Evolutionary conservation across 1,284 basidiomycete genomes (phyloP).

Genomic region (Leccinum huronense): DNA sequence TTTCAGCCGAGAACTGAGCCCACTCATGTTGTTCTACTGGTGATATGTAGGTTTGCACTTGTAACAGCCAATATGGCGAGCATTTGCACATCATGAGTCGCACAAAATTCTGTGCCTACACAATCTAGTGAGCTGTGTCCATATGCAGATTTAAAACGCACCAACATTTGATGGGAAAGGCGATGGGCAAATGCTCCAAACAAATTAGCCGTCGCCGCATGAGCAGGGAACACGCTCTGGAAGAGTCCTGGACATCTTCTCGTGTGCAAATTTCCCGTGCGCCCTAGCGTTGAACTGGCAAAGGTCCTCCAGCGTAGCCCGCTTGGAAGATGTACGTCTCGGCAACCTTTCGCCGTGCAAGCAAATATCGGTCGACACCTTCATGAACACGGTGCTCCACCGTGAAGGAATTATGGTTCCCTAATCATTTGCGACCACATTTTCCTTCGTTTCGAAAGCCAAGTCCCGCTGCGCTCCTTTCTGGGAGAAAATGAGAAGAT

Average conservation of each 20-base stretch:
- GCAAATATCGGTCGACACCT: constrained; percentile 53
- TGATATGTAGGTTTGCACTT: constrained; percentile 40
- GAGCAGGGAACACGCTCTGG: constrained; percentile 47
- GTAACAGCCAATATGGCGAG: constrained; percentile 70
- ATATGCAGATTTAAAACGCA: constrained; percentile 14
- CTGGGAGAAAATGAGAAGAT: constrained; percentile 62
- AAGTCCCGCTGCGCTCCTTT: constrained; percentile 41
- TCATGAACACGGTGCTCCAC: constrained; percentile 66
- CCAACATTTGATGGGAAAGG: constrained; percentile 48
- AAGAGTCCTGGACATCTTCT: constrained; percentile 69
- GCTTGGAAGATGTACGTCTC: constrained; percentile 58
- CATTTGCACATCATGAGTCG: constrained; percentile 75
- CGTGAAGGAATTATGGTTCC: constrained; percentile 43
- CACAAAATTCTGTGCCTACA: constrained; percentile 58
- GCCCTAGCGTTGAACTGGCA: constrained; percentile 64
- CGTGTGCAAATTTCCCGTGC: constrained; percentile 66
- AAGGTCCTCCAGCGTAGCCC: constrained; percentile 43
- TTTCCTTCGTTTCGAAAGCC: constrained; percentile 31
- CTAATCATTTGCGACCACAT: constrained; percentile 17
- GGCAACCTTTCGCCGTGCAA: constrained; percentile 63
- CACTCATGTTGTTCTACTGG: constrained; percentile 31
- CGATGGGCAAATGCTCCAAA: constrained; percentile 34
- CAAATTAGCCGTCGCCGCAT: constrained; percentile 20
- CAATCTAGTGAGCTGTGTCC: constrained; percentile 13
- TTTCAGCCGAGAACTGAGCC: neutral